Conservation (phyloP, 345 rosid species). For the Orychophragmus violaceus region DNA sequence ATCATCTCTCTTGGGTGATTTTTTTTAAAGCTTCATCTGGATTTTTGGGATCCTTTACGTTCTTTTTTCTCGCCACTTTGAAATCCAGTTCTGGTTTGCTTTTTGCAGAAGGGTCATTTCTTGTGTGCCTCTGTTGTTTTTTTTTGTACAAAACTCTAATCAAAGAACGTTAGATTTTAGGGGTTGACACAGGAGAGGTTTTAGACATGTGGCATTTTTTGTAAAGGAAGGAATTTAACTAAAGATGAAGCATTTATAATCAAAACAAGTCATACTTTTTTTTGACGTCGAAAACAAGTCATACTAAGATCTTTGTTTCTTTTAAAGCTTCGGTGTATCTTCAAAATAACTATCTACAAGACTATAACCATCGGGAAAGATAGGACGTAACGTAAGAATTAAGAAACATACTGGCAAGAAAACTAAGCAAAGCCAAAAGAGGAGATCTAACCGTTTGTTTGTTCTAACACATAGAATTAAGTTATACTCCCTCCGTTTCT, state of each 20-base stretch:
- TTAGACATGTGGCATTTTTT: not conserved
- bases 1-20: not conserved
- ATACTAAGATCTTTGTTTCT: too few relatives aligned
- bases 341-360: too few relatives aligned
- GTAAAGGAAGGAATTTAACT: conserved; percentile 8
- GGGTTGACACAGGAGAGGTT: conserved; percentile 16
- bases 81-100: not conserved
- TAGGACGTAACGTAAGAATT: too few relatives aligned
- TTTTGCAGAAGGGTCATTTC: conserved; percentile 18
- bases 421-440: too few relatives aligned
- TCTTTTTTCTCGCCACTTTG: not conserved
- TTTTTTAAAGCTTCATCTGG: not conserved
- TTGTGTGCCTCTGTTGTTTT: conserved; percentile 19
- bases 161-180: conserved; percentile 4
- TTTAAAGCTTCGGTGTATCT: too few relatives aligned
- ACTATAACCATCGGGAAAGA: too few relatives aligned
- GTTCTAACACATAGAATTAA: too few relatives aligned
- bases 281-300: too few relatives aligned
- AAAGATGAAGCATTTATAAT: not conserved
- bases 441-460: too few relatives aligned
- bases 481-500: too few relatives aligned
- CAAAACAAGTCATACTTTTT: not conserved
- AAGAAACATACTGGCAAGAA: too few relatives aligned
- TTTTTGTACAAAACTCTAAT: conserved; percentile 17
- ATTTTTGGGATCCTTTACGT: not conserved